phyloP scores from a whole-genome alignment of 202 grass and related monocot genomes.

The Dendrocalamus latiflorus region DNA sequence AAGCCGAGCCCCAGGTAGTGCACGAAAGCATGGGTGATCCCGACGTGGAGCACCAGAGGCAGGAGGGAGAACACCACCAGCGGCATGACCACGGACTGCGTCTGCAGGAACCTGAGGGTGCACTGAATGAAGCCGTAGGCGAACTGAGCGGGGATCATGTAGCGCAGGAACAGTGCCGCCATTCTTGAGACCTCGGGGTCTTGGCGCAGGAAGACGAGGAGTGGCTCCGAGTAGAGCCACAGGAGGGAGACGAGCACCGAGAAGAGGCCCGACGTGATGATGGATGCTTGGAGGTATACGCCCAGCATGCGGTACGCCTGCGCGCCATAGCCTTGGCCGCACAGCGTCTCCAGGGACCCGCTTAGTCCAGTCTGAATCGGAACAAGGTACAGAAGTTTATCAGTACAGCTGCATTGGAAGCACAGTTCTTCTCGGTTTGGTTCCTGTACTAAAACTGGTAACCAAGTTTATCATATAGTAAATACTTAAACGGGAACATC shows the following conservation, averaged over 20 bases:
- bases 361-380: constrained; percentile 62
- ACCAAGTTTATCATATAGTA: too few relatives aligned
- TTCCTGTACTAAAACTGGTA: not conserved
- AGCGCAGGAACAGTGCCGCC: constrained; percentile 48
- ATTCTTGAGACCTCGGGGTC: constrained; percentile 47
- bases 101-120: constrained; percentile 71
- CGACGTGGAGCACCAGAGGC: constrained; percentile 43
- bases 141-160: constrained; percentile 56
- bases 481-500: too few relatives aligned
- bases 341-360: constrained; percentile 70
- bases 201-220: constrained; percentile 60
- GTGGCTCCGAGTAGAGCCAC: constrained; percentile 56
- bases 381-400: not conserved
- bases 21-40: constrained; percentile 41
- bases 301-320: constrained; percentile 60
- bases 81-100: constrained; percentile 63
- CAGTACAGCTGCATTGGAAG: not conserved
- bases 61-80: constrained; percentile 56
- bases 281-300: constrained; percentile 67
- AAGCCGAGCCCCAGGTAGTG: constrained; percentile 48
- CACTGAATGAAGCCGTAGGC: constrained; percentile 62
- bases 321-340: constrained; percentile 70
- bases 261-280: constrained; percentile 48
- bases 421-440: not conserved
- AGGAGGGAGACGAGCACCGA: constrained; percentile 52